Conservation (phyloP, 257 asterid genomes). For the Perilla frutescens region DNA sequence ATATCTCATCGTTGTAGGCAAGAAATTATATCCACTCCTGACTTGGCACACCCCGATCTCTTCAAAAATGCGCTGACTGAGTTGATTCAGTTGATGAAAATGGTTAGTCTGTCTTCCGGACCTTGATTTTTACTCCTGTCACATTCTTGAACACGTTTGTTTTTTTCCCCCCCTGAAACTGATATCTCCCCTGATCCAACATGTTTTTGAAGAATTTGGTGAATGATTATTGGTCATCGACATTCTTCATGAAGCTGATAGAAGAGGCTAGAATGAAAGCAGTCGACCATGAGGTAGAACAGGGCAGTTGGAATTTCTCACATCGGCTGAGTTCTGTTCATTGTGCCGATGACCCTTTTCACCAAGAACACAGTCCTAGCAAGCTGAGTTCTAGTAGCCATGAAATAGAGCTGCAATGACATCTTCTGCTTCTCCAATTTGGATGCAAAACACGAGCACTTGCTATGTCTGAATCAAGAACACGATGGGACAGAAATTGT, state of each 20-base stretch:
- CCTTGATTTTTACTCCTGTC: conserved; percentile 9
- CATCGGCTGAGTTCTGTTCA: conserved; percentile 75
- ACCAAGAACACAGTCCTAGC: conserved; percentile 68
- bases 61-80: conserved; percentile 64
- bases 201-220: conserved; percentile 59
- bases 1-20: conserved; percentile 75
- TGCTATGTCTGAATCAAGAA: background rate
- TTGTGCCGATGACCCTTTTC: conserved; percentile 82
- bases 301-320: conserved; percentile 60
- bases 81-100: conserved; percentile 75
- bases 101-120: conserved; percentile 50
- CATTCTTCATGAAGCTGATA: conserved; percentile 67
- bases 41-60: conserved; percentile 66
- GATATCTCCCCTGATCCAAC: background rate
- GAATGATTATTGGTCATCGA: conserved; percentile 77
- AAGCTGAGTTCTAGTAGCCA: conserved; percentile 47
- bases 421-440: background rate
- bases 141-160: background rate
- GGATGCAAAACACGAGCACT: background rate
- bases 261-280: conserved; percentile 57
- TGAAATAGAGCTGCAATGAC: conserved; percentile 46
- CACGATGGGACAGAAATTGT: background rate
- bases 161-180: background rate
- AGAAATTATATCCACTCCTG: conserved; percentile 64
- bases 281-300: conserved; percentile 51